phyloP scores from a whole-genome alignment of 768 basidiomycete species.

The Pleurotus salmoneostramineus region DNA sequence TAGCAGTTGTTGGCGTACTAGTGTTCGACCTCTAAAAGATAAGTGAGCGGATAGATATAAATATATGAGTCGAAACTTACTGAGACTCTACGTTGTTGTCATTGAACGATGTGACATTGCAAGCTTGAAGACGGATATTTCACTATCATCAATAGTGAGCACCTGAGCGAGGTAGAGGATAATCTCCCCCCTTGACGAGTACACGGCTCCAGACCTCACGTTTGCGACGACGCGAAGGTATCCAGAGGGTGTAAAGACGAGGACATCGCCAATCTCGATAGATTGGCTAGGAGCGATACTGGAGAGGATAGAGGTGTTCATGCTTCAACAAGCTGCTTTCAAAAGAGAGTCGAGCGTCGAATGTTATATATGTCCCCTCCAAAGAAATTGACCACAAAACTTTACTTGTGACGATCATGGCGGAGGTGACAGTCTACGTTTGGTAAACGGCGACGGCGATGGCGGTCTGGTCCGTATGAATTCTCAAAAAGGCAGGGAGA shows the following conservation, averaged over 20 bases:
- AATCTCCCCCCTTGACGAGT: neutral
- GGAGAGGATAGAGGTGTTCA: neutral
- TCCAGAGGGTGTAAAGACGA: neutral
- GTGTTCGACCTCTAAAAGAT: neutral
- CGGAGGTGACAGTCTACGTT: no score
- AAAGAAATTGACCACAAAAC: no score
- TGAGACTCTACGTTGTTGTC: neutral
- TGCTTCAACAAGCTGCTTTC: no score
- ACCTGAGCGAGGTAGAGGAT: neutral
- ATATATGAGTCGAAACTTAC: no score
- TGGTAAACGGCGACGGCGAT: no score
- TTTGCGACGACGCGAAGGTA: neutral
- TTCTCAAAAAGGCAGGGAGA: no score
- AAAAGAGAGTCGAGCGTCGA: no score
- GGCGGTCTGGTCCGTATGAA: no score
- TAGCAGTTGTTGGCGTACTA: neutral
- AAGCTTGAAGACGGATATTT: neutral
- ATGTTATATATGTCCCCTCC: no score
- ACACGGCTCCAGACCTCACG: neutral
- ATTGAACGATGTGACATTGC: neutral
- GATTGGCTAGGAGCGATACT: neutral
- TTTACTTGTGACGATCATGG: no score
- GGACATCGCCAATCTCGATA: neutral
- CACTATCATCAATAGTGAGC: neutral
- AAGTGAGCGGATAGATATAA: neutral